These are phyloP conservation scores for Ruellia speciosa DNA, from an alignment of 305 asterid genomes.

Conservation along the genomic window DNA sequence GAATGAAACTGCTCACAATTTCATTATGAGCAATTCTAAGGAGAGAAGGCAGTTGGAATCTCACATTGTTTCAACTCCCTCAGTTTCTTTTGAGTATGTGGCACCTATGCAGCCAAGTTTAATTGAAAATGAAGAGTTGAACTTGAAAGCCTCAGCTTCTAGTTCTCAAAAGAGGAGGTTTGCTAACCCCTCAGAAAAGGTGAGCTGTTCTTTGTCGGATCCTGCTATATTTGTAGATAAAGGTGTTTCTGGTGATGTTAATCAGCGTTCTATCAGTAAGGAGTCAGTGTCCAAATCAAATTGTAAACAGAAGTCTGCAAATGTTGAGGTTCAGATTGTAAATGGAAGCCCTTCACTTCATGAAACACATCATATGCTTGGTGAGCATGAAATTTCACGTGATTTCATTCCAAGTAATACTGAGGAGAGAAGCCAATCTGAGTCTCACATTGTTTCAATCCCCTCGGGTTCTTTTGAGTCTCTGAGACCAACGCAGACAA, in stretches of 20 bases:
- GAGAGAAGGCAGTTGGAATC: slow-evolving; percentile 29
- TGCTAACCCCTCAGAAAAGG: slow-evolving; percentile 3
- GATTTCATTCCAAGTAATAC: slow-evolving; percentile 23
- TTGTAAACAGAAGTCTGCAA: slow-evolving; percentile 25
- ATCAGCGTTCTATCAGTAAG: too few relatives aligned
- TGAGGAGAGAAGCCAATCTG: slow-evolving; percentile 28
- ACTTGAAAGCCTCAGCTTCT: slow-evolving; percentile 27
- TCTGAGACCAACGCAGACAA: slow-evolving; percentile 45
- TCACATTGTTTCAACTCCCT: slow-evolving; percentile 29
- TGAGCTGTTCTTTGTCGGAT: too few relatives aligned
- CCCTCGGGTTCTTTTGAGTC: slow-evolving; percentile 32
- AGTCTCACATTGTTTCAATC: slow-evolving; percentile 28
- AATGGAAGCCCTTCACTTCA: slow-evolving; percentile 12
- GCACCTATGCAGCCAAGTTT: slow-evolving; percentile 45
- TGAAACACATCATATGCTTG: slow-evolving; percentile 21
- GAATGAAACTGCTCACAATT: slow-evolving; percentile 25
- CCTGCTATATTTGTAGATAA: too few relatives aligned
- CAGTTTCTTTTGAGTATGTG: slow-evolving; percentile 33
- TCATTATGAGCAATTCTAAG: slow-evolving; percentile 23
- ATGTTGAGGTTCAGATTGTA: slow-evolving; percentile 19
- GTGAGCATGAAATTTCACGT: slow-evolving; percentile 26
- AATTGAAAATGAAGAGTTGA: slow-evolving; percentile 31
- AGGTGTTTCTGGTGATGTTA: too few relatives aligned
- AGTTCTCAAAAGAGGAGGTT: slow-evolving; percentile 28
- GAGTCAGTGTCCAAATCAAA: slow-evolving; percentile 26